Conservation (phyloP, 495 filamentous ascomycete genomes). For the Collariella sp. region DNA sequence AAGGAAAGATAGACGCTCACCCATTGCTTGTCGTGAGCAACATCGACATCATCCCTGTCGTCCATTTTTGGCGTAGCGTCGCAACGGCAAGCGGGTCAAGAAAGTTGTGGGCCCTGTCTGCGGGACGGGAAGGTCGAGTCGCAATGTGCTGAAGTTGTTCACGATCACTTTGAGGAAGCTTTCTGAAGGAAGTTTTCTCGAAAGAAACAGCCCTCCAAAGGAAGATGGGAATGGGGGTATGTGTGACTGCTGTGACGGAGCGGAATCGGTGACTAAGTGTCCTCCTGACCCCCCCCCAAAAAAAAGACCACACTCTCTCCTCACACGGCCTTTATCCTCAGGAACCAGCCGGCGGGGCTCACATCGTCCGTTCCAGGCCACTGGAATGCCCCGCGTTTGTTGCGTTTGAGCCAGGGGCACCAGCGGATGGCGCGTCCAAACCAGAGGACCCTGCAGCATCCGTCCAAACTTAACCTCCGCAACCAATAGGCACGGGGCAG, state of each 20-base stretch:
- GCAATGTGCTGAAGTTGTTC: too few relatives aligned
- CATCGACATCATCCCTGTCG: slow-evolving; percentile 11
- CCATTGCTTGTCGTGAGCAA: slow-evolving; percentile 21
- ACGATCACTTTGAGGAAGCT: too few relatives aligned
- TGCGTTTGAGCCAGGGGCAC: neutral
- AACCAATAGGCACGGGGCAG: neutral
- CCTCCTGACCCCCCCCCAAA: too few relatives aligned
- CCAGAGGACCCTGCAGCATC: neutral
- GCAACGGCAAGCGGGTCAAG: neutral
- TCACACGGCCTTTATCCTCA: too few relatives aligned
- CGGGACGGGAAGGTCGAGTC: too few relatives aligned
- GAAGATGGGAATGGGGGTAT: too few relatives aligned
- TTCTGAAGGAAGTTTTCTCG: too few relatives aligned
- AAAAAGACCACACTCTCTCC: too few relatives aligned
- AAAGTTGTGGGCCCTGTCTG: too few relatives aligned
- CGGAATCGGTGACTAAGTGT: too few relatives aligned
- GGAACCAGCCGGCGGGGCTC: neutral
- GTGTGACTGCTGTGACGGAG: too few relatives aligned
- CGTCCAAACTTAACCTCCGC: neutral
- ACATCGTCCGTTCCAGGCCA: neutral
- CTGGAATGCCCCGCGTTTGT: neutral
- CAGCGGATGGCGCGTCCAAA: neutral
- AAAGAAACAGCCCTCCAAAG: too few relatives aligned
- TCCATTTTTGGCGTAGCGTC: slow-evolving; percentile 1
- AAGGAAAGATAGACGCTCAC: slow-evolving; percentile 12